These are phyloP conservation scores for Penicillium desertorum DNA, from an alignment of 495 filamentous ascomycete genomes.

Conservation along the genomic window DNA sequence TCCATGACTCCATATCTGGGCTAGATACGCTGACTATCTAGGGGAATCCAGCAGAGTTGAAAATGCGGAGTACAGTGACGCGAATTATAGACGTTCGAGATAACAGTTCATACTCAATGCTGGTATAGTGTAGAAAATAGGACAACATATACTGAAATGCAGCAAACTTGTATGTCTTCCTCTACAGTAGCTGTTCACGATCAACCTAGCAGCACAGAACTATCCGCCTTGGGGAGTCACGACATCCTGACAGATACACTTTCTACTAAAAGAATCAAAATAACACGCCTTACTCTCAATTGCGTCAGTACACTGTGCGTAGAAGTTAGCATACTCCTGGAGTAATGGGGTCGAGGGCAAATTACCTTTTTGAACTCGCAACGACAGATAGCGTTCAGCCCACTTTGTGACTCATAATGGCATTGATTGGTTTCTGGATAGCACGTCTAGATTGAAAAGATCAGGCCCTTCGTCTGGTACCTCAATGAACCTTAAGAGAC, in stretches of 20 bases:
- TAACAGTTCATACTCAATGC: background rate
- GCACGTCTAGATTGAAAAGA: background rate
- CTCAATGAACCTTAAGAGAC: background rate
- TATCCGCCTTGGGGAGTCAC: background rate
- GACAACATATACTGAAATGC: background rate
- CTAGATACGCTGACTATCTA: too few relatives aligned
- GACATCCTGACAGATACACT: background rate
- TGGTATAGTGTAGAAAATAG: background rate
- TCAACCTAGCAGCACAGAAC: background rate
- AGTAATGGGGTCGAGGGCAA: background rate
- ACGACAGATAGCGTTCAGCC: background rate
- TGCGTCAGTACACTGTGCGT: background rate
- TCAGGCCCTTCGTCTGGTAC: background rate
- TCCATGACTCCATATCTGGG: background rate
- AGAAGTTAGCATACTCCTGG: background rate
- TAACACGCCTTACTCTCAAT: background rate
- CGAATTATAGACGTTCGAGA: too few relatives aligned
- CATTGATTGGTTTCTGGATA: background rate
- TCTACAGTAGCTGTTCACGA: background rate
- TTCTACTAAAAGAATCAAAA: background rate
- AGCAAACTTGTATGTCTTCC: background rate
- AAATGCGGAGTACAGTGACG: too few relatives aligned
- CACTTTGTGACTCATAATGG: background rate
- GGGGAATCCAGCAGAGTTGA: too few relatives aligned
- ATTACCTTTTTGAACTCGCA: background rate